Percentiles rank a stretch among this genome's conserved stretches.
These are phyloP conservation scores for Aspergillus udagawae DNA, from an alignment of 2,329 filamentous ascomycete species.

Conservation along the genomic window DNA sequence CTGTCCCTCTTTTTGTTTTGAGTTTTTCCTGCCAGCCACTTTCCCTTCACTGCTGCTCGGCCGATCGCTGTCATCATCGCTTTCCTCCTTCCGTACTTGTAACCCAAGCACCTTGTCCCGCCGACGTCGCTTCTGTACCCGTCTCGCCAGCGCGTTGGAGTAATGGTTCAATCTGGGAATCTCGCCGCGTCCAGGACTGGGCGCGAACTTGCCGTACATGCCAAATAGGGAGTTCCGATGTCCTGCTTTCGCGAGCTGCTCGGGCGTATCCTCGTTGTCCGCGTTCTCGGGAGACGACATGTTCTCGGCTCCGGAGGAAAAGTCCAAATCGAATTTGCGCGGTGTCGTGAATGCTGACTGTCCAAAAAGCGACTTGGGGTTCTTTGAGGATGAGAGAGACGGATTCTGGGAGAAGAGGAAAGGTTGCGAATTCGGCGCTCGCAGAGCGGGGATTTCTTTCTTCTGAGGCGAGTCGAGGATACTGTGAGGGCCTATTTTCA, in stretches of 20 bases:
- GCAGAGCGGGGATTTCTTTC: conserved; percentile 41
- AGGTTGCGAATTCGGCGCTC: conserved; percentile 48
- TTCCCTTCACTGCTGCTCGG: conserved; percentile 34
- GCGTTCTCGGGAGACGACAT: conserved; percentile 43
- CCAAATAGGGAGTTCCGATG: conserved; percentile 40
- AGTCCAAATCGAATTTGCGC: conserved; percentile 44
- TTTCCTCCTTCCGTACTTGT: conserved; percentile 34
- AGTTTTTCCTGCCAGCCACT: conserved; percentile 26
- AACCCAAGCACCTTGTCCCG: conserved; percentile 46
- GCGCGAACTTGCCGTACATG: conserved; percentile 42
- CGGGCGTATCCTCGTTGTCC: conserved; percentile 48
- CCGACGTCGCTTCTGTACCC: conserved; percentile 48
- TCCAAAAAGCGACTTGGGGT: conserved; percentile 32
- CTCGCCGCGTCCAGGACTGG: conserved; percentile 61
- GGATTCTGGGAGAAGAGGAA: conserved; percentile 46
- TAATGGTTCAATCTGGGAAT: conserved; percentile 51
- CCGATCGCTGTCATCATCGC: conserved; percentile 41
- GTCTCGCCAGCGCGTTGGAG: conserved; percentile 42
- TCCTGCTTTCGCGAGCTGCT: conserved; percentile 30
- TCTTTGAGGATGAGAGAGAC: conserved; percentile 26
- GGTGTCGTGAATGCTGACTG: conserved; percentile 48
- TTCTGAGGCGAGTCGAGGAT: conserved; percentile 49
- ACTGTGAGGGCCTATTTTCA: conserved; percentile 33
- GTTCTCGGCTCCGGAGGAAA: conserved; percentile 47
- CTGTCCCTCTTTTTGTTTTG: conserved; percentile 14